Evolutionary conservation across 495 filamentous ascomycete genomes (phyloP).

Genomic region (Rostrohypoxylon terebratum): DNA sequence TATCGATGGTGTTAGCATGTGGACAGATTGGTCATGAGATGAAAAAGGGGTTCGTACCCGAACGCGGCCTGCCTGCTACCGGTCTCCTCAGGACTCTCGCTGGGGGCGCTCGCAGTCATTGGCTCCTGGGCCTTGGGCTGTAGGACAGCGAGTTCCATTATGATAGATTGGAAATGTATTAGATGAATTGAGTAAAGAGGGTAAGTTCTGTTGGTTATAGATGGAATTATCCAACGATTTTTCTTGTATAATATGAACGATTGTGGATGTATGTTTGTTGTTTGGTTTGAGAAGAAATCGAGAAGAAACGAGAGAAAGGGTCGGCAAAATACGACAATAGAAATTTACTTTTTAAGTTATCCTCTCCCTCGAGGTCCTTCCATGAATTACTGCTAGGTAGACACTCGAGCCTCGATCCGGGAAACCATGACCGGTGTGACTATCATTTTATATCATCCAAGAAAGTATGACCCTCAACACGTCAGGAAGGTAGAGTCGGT

Average conservation of each 20-base stretch:
- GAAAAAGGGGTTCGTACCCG: conserved; percentile 6
- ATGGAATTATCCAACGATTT: conserved; percentile 3
- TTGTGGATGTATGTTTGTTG: not conserved
- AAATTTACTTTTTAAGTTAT: not conserved
- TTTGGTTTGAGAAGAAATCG: too few relatives aligned
- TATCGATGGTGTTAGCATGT: not conserved
- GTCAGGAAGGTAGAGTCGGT: conserved; percentile 17
- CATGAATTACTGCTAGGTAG: too few relatives aligned
- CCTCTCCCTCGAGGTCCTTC: conserved; percentile 14
- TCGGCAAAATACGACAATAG: not conserved
- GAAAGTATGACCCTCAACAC: conserved; percentile 14
- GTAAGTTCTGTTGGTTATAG: not conserved
- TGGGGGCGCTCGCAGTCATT: conserved; percentile 2
- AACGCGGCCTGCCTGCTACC: not conserved
- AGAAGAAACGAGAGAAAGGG: not conserved
- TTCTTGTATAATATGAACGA: conserved; percentile 13
- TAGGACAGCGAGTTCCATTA: conserved; percentile 7
- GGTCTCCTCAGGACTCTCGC: not conserved
- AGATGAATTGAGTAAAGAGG: not conserved
- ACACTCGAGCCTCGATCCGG: not conserved
- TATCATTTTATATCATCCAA: conserved; percentile 2
- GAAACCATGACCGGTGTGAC: conserved; percentile 20
- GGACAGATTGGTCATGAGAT: not conserved
- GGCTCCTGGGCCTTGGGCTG: conserved; percentile 15
- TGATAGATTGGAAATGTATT: not conserved